Percentiles rank a stretch among this genome's conserved stretches.
phyloP scores from a whole-genome alignment of 352 stramenopile species.

The Globisporangium canariense region DNA sequence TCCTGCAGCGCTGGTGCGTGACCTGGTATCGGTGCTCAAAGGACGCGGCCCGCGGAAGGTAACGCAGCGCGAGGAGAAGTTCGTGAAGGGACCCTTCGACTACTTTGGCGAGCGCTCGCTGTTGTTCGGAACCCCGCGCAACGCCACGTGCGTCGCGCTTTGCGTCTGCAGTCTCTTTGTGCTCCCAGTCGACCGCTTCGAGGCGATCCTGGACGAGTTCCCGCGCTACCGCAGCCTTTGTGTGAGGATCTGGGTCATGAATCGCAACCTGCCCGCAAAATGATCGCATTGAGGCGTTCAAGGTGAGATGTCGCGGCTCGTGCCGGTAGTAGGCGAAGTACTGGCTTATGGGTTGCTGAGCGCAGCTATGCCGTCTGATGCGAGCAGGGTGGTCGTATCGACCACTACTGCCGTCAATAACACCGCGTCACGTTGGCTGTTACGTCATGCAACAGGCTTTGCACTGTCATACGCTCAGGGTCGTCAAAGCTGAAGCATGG shows the following conservation, averaged over 20 bases:
- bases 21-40: neutral
- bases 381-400: no score
- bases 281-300: neutral
- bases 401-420: no score
- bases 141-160: conserved; percentile 59
- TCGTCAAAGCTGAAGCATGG: no score
- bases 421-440: no score
- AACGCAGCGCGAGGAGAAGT: conserved; percentile 45
- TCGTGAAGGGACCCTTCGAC: conserved; percentile 72
- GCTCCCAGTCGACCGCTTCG: conserved; percentile 58
- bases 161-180: conserved; percentile 75
- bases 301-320: no score
- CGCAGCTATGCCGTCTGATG: no score
- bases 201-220: conserved; percentile 67
- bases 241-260: conserved; percentile 67
- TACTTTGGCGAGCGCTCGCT: conserved; percentile 76
- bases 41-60: conserved; percentile 9
- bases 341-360: no score
- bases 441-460: no score
- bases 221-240: conserved; percentile 53
- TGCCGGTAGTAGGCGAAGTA: no score
- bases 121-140: conserved; percentile 65
- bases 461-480: no score
- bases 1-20: neutral
- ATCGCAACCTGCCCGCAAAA: conserved; percentile 8